A percentile compares a stretch with the other conserved stretches of the same genome.
These are phyloP conservation scores for Fusarium robinianum DNA, from an alignment of 2,329 filamentous ascomycete genomes.

Conservation along the genomic window DNA sequence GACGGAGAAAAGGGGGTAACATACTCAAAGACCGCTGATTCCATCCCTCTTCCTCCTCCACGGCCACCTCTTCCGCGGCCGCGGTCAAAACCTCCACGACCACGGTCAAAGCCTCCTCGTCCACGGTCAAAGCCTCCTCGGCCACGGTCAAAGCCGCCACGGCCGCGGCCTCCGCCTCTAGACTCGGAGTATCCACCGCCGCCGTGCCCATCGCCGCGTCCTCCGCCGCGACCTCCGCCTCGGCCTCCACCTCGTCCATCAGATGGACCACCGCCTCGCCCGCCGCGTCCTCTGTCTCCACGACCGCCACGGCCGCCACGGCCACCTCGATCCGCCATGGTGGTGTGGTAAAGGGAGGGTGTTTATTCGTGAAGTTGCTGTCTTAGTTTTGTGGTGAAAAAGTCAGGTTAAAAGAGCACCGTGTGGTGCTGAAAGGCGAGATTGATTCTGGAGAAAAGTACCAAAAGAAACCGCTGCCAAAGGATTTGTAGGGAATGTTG, in stretches of 20 bases:
- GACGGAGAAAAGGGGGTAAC: too few species aligned
- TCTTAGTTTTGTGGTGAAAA: background rate
- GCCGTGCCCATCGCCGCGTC: constrained; percentile 21
- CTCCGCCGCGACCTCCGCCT: constrained; percentile 25
- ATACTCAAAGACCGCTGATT: constrained; percentile 29
- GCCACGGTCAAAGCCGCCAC: constrained; percentile 26
- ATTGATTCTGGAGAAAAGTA: too few species aligned
- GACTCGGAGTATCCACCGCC: constrained; percentile 15
- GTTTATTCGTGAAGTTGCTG: too few species aligned
- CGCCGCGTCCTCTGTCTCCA: constrained; percentile 30
- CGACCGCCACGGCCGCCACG: constrained; percentile 26
- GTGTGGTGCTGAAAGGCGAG: too few species aligned
- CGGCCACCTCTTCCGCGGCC: constrained; percentile 33
- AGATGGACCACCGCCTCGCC: constrained; percentile 26
- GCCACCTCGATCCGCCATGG: constrained; percentile 38
- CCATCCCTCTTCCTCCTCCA: constrained; percentile 24
- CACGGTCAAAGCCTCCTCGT: constrained; percentile 14
- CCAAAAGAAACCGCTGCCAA: too few species aligned
- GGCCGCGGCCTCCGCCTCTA: constrained; percentile 28
- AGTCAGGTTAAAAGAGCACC: too few species aligned
- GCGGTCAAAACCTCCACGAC: constrained; percentile 26
- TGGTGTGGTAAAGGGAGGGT: background rate
- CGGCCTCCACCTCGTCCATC: constrained; percentile 23
- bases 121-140: constrained; percentile 16
- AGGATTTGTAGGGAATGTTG: too few species aligned